Base-by-base conservation (phyloP, 768 basidiomycete species). In the Chiua virens region DNA sequence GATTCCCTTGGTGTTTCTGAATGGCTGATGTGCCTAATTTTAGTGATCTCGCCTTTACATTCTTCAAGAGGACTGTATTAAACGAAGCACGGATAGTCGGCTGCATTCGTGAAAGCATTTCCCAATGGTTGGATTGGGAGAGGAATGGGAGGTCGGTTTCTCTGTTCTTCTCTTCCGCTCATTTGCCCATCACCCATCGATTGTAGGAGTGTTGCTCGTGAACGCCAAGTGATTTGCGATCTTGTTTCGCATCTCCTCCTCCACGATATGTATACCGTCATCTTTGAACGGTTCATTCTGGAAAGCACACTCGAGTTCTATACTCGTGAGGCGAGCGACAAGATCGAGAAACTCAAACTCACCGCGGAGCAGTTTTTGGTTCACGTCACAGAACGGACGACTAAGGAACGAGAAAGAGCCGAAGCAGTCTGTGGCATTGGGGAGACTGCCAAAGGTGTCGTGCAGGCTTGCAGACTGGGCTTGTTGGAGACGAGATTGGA, bases 261-360 rank as follows among this genome's bases (percentile, higher is more conserved):
- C 5, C 81, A 89, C 53, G 72, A 75, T 23, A 75, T 81, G 50
- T 92, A 88, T 57, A 58, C 59, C 3, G 52, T 75, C 20, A 59
- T 74, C 22, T 84, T 91, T 47, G 84, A 89, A 58, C 71, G 75
- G 8, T 75, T 69, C 50, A 81, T 85, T 57, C 56, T 86, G 38
- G 66, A 75, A 18, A 55, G 73, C 18, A 83, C 86, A 0, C 62
- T 67, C 18, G 63, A 71, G 1, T 87, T 79, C 60, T 91, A 87
- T 59, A 46, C 67, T 0, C 64, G 57, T 1, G 83, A 90, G 61
- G 83, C 83, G 0, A 54, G 64, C 14, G 55, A 59, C 34, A 66
- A 70, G 23, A 65, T 74, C 1, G 63, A 71, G n/a, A 53, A 64
- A 37, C 61, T 72, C 40, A 54, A 46, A 0, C 36, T 53, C 14